A percentile compares a stretch with the other conserved stretches of the same genome.
Conservation (phyloP, 2,329 filamentous ascomycete genomes). For the Trichoderma citrinoviride region DNA sequence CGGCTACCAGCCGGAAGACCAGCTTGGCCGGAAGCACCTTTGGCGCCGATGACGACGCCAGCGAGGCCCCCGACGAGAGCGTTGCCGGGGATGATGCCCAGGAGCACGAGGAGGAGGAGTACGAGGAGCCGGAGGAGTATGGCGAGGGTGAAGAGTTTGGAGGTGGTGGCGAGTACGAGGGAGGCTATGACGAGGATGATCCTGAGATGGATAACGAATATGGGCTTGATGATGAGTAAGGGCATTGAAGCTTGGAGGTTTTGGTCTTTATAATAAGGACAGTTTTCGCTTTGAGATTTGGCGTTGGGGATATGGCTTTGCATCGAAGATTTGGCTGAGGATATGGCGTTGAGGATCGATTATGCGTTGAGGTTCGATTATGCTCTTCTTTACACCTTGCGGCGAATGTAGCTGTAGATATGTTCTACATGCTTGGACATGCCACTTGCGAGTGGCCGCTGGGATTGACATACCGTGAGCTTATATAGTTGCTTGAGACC, state of each 20-base stretch:
- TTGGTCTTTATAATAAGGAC: neutral
- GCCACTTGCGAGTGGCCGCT: neutral
- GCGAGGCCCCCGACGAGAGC: conserved; percentile 37
- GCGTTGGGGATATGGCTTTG: neutral
- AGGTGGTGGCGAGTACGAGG: conserved; percentile 36
- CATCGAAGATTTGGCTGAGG: neutral
- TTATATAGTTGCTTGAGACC: neutral
- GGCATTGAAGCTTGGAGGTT: neutral
- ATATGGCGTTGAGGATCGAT: neutral
- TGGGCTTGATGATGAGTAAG: conserved; percentile 32
- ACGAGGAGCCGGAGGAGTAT: conserved; percentile 35
- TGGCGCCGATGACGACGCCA: conserved; percentile 37
- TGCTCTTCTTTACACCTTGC: neutral
- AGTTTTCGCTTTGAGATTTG: neutral
- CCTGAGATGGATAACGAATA: conserved; percentile 40
- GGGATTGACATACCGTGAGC: neutral
- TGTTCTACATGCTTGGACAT: neutral
- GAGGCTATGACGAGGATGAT: conserved; percentile 37
- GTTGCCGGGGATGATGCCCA: conserved; percentile 38
- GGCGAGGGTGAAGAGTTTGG: conserved; percentile 37
- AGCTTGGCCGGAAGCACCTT: conserved; percentile 39
- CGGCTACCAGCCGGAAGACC: conserved; percentile 47
- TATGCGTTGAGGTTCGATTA: neutral
- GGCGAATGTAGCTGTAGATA: neutral
- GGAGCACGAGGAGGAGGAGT: conserved; percentile 38